Evolutionary conservation across 202 grass and related monocot species (phyloP).

Genomic region (Carex sylvatica): DNA sequence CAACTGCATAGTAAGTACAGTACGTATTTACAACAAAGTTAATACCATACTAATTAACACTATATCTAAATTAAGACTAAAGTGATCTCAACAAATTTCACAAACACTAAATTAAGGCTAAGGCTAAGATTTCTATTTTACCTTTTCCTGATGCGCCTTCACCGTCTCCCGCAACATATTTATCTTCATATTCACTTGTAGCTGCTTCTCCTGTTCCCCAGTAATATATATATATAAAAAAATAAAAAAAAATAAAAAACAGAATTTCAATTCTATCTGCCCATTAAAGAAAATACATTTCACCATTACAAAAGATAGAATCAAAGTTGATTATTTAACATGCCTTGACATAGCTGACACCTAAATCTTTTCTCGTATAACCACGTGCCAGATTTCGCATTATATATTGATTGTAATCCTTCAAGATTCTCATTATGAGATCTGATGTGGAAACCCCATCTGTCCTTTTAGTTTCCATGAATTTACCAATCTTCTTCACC

Average conservation of each 20-base stretch:
- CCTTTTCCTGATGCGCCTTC: slow-evolving; percentile 95
- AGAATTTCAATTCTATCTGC: slow-evolving; percentile 2
- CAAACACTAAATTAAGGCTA: background rate
- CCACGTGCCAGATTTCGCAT: slow-evolving; percentile 95
- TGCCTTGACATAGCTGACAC: slow-evolving; percentile 98
- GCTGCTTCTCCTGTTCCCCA: slow-evolving; percentile 72
- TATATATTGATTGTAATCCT: slow-evolving; percentile 97
- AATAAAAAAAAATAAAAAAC: slow-evolving; percentile 7
- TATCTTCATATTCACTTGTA: slow-evolving; percentile 97
- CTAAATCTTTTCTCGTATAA: slow-evolving; percentile 89
- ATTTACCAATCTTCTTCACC: slow-evolving; percentile 92
- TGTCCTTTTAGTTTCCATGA: slow-evolving; percentile 90
- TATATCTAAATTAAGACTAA: background rate
- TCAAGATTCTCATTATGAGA: slow-evolving; percentile 97
- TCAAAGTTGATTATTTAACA: slow-evolving; percentile 15
- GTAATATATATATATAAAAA: too few species aligned
- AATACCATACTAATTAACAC: background rate
- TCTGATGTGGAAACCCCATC: slow-evolving; percentile 94
- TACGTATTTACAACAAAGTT: slow-evolving; percentile 1
- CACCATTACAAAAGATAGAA: background rate
- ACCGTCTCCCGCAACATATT: slow-evolving; percentile 89
- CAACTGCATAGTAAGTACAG: slow-evolving; percentile 50
- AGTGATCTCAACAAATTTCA: background rate
- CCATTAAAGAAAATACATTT: background rate
- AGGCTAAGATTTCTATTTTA: slow-evolving; percentile 20